Conservation (phyloP, 495 filamentous ascomycete genomes). For the Hypoxylon fragiforme region DNA sequence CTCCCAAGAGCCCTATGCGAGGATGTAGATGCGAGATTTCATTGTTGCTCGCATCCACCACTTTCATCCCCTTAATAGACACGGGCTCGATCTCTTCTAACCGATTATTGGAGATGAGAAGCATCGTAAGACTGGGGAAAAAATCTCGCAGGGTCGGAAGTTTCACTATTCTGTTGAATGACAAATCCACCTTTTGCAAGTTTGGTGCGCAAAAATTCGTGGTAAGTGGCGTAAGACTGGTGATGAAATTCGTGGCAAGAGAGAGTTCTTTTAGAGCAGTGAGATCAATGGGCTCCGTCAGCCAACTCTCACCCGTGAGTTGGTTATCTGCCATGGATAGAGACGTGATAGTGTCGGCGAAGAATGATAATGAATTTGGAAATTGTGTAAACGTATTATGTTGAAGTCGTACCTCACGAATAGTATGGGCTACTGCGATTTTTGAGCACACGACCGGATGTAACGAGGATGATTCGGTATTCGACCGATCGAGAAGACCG, state of each 20-base stretch:
- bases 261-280: conserved; percentile 76
- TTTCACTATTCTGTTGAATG: conserved; percentile 71
- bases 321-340: conserved; percentile 83
- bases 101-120: conserved; percentile 77
- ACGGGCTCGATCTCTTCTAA: conserved; percentile 73
- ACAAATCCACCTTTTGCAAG: conserved; percentile 76
- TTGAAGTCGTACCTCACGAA: conserved; percentile 64
- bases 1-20: conserved; percentile 71
- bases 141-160: conserved; percentile 59
- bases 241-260: conserved; percentile 69
- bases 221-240: conserved; percentile 63
- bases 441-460: conserved; percentile 56
- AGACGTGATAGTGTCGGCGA: conserved; percentile 67
- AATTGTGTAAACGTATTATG: conserved; percentile 74
- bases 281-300: conserved; percentile 65
- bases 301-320: conserved; percentile 60
- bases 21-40: conserved; percentile 77
- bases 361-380: conserved; percentile 67
- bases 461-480: conserved; percentile 59
- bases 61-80: conserved; percentile 69
- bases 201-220: conserved; percentile 67
- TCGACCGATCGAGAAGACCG: conserved; percentile 73
- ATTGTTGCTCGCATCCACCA: conserved; percentile 81
- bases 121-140: conserved; percentile 67
- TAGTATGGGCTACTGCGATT: conserved; percentile 50